A percentile compares a stretch with the other conserved stretches of the same genome.
phyloP scores from a whole-genome alignment of 2,329 filamentous ascomycete species.

The Pseudogymnoascus verrucosus region DNA sequence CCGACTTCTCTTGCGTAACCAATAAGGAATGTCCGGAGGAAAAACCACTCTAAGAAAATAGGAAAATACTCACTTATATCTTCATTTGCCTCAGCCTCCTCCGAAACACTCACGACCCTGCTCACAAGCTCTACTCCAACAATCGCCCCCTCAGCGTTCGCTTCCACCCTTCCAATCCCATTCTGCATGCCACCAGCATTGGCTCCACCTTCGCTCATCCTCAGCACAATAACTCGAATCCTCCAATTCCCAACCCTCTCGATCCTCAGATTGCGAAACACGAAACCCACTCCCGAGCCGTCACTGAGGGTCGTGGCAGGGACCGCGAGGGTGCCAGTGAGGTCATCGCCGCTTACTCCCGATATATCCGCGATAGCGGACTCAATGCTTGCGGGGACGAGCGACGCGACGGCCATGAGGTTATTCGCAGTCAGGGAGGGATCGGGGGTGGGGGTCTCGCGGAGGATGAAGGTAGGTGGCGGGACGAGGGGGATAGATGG shows the following conservation, averaged over 20 bases:
- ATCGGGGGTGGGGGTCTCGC: not conserved
- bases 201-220: not conserved
- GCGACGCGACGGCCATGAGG: not conserved
- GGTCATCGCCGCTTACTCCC: not conserved
- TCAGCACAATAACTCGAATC: not conserved
- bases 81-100: not conserved
- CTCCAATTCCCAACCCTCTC: not conserved
- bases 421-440: not conserved
- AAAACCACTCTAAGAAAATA: not conserved
- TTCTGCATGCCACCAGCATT: not conserved
- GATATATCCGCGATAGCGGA: not conserved
- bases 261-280: not conserved
- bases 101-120: not conserved
- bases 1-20: not conserved
- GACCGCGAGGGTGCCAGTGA: not conserved
- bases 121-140: conserved; percentile 1
- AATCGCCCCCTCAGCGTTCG: not conserved
- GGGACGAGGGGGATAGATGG: not conserved
- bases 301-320: not conserved
- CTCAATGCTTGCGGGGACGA: not conserved
- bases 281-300: not conserved
- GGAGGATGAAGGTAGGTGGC: not conserved
- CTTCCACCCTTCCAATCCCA: not conserved
- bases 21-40: not conserved
- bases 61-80: conserved; percentile 2